Conservation (phyloP, 1,139 yeast genomes). For the Nadsonia commutata region DNA sequence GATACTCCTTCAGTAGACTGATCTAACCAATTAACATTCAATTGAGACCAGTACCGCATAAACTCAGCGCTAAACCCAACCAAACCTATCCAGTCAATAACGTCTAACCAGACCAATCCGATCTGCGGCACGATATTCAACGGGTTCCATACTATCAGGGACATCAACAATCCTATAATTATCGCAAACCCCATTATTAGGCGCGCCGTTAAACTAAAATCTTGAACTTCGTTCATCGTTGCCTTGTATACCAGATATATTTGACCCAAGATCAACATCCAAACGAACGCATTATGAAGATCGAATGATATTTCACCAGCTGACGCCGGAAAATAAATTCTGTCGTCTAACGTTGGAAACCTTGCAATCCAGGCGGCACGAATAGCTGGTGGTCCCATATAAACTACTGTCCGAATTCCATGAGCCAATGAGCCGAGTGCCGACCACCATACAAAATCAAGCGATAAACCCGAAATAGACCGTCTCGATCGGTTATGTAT, state of each 20-base stretch:
- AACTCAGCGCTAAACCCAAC: constrained; percentile 8
- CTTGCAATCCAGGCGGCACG: too few relatives aligned
- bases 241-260: constrained; percentile 7
- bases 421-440: too few relatives aligned
- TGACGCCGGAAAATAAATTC: too few relatives aligned
- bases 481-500: too few relatives aligned
- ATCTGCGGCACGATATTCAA: constrained; percentile 2
- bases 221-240: constrained; percentile 6
- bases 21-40: constrained; percentile 10
- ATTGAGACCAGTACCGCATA: constrained; percentile 10
- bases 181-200: constrained; percentile 2
- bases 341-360: too few relatives aligned
- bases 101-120: constrained; percentile 11
- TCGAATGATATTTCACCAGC: too few relatives aligned
- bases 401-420: too few relatives aligned
- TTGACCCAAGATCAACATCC: constrained; percentile 4
- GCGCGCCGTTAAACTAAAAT: constrained; percentile 2
- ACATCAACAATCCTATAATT: not conserved
- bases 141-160: constrained; percentile 4
- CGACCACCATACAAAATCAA: too few relatives aligned
- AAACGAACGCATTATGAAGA: constrained; percentile 1
- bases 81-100: constrained; percentile 10
- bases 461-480: too few relatives aligned
- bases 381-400: too few relatives aligned
- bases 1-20: constrained; percentile 4